A percentile compares a stretch with the other conserved stretches of the same genome.
These are phyloP conservation scores for Pulveroboletus sp. DNA, from an alignment of 768 basidiomycete genomes.

Conservation along the genomic window DNA sequence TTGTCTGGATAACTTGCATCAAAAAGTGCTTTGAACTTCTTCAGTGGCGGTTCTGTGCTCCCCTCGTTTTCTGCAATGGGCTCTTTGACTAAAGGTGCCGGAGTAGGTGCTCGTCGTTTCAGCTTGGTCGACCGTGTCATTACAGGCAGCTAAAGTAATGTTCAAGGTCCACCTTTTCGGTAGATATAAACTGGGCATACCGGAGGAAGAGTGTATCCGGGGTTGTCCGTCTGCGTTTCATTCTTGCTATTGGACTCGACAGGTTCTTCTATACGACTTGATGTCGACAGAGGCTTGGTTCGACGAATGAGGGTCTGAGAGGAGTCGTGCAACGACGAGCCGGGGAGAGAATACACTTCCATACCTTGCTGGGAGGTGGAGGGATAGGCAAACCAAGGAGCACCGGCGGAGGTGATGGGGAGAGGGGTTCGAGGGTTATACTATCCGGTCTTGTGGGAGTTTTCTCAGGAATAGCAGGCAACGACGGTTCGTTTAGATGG, in stretches of 20 bases:
- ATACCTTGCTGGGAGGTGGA: slow-evolving; percentile 25
- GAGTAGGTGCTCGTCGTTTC: slow-evolving; percentile 50
- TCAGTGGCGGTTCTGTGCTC: slow-evolving; percentile 49
- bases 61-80: slow-evolving; percentile 13
- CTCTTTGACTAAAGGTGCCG: slow-evolving; percentile 18
- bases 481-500: slow-evolving; percentile 46
- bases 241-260: slow-evolving; percentile 3
- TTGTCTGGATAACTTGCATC: slow-evolving; percentile 57
- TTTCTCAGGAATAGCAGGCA: slow-evolving; percentile 20
- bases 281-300: slow-evolving; percentile 12
- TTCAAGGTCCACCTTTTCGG: background rate
- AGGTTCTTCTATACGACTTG: slow-evolving; percentile 5
- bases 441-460: slow-evolving; percentile 14
- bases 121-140: slow-evolving; percentile 40
- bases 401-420: slow-evolving; percentile 20
- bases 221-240: slow-evolving; percentile 5
- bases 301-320: slow-evolving; percentile 25
- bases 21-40: slow-evolving; percentile 68
- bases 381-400: slow-evolving; percentile 17
- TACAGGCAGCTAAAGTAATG: slow-evolving; percentile 34
- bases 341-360: background rate
- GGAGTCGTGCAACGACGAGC: background rate
- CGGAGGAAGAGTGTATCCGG: slow-evolving; percentile 22
- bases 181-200: slow-evolving; percentile 10
- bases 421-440: slow-evolving; percentile 3